Evolutionary conservation across 345 rosid genomes (phyloP).

Genomic region (Camelina sativa): DNA sequence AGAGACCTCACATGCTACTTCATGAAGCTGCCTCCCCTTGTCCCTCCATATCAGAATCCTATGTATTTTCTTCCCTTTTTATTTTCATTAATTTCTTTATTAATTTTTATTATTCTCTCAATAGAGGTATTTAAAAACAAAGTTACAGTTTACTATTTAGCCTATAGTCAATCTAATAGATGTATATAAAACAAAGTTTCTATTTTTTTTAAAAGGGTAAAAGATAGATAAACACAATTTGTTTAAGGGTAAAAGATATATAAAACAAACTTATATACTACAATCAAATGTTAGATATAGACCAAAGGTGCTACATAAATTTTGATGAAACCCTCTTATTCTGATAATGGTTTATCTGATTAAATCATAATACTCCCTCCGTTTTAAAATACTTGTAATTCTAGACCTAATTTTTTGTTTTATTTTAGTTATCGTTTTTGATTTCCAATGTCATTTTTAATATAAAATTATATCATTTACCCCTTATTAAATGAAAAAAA

Average conservation of each 20-base stretch:
- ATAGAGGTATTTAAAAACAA: neutral
- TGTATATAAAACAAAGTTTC: too few relatives aligned
- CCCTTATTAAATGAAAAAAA: too few relatives aligned
- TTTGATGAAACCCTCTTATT: neutral
- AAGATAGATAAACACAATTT: too few relatives aligned
- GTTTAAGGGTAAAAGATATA: too few relatives aligned
- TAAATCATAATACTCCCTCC: neutral
- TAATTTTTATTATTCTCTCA: neutral
- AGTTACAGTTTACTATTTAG: neutral
- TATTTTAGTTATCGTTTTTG: too few relatives aligned
- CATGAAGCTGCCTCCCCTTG: constrained; percentile 42
- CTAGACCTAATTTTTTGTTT: too few relatives aligned
- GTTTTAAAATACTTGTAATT: too few relatives aligned
- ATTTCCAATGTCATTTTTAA: too few relatives aligned
- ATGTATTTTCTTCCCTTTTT: constrained; percentile 32
- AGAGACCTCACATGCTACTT: constrained; percentile 47
- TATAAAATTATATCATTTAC: too few relatives aligned
- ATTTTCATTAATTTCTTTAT: neutral
- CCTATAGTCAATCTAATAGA: neutral
- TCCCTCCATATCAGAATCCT: constrained; percentile 42
- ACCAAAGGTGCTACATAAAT: too few relatives aligned
- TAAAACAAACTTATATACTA: too few relatives aligned
- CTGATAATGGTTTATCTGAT: neutral
- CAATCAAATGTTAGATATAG: neutral
- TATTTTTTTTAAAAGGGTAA: too few relatives aligned